Conservation (phyloP, 805 yeast genomes). For the Yarrowia yakushimensis region DNA sequence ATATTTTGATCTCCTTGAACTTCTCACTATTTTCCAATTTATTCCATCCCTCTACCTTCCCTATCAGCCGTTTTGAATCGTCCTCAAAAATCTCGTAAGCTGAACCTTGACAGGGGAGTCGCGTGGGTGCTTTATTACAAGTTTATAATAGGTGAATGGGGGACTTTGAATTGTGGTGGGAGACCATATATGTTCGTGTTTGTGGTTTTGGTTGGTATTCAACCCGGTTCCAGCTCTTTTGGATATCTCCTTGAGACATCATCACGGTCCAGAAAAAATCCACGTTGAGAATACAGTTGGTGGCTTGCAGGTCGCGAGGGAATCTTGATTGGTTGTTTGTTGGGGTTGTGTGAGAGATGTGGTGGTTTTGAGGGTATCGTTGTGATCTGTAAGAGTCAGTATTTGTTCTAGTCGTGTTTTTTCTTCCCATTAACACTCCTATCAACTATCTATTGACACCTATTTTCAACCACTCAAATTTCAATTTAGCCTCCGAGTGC, state of each 20-base stretch:
- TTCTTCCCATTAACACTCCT: neutral
- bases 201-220: neutral
- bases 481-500: neutral
- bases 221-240: no score
- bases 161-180: neutral
- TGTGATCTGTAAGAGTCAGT: neutral
- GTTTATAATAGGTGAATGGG: neutral
- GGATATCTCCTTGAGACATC: no score
- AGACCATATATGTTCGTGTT: neutral
- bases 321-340: neutral
- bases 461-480: neutral
- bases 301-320: neutral
- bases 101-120: constrained; percentile 9
- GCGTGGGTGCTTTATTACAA: neutral
- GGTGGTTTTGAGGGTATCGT: neutral
- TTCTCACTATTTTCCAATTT: no score
- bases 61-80: neutral
- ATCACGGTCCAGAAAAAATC: neutral
- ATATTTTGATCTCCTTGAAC: no score
- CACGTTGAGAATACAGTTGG: neutral
- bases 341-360: neutral
- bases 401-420: no score
- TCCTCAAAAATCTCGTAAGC: neutral
- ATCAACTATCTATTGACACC: neutral
- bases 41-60: neutral